Evolutionary conservation across 306 rosid genomes (phyloP).

Genomic region (Rosa multiflora): DNA sequence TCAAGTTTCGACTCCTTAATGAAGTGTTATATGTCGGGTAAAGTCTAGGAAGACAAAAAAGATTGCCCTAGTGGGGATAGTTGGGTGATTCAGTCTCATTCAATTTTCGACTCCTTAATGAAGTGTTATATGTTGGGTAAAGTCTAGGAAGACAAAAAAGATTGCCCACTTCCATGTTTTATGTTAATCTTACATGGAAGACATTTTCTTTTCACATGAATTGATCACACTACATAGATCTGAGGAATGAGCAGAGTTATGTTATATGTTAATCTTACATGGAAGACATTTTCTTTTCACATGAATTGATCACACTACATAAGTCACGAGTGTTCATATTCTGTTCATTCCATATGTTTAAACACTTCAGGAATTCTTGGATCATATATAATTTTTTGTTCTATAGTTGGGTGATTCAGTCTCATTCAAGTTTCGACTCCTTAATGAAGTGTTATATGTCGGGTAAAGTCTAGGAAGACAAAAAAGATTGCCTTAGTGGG

Average conservation of each 20-base stretch:
- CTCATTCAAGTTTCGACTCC: not conserved
- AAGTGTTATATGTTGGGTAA: not conserved
- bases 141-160: not conserved
- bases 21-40: not conserved
- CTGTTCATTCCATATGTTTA: not conserved
- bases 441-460: not conserved
- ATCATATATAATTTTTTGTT: not conserved
- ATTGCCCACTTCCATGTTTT: not conserved
- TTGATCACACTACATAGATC: too few species aligned
- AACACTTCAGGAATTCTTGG: not conserved
- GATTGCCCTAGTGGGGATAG: not conserved
- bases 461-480: too few species aligned
- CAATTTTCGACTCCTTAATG: not conserved
- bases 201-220: not conserved
- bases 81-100: not conserved
- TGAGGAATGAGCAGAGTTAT: not conserved
- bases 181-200: not conserved
- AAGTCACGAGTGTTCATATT: not conserved
- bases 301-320: not conserved
- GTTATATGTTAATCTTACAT: not conserved
- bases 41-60: not conserved
- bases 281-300: not conserved
- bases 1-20: not conserved
- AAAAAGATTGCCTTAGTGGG: not conserved
- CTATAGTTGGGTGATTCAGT: not conserved